Evolutionary conservation across 2,329 filamentous ascomycete species (phyloP), one percentile per base, ranked within the genome.

Genomic region (Blastomyces gilchristii): DNA sequence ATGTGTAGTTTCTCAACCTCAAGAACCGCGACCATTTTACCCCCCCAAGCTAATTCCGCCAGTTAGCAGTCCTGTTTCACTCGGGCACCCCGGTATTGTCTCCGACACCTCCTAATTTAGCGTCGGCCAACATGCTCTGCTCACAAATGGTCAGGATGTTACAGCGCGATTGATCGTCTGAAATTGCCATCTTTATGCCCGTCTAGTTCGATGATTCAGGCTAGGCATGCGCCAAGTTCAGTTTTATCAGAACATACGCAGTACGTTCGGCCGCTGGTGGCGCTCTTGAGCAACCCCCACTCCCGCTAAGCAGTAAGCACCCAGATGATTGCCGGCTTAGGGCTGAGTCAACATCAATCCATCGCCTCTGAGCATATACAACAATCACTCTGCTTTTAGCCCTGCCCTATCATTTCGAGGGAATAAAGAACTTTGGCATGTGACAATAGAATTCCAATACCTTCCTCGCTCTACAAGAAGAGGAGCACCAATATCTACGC

Each of bases 141-240:
- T 56, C 12, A 25, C 25, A 12, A 52, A 25, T n/a, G 16, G 31
- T 31, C 18, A 56, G 16, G 53, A 39, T 56, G 53, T 7, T 12
- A 56, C 31, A 2, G 8, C 14, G 31, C 28, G 53, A 39, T 39
- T 56, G 31, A 56, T 39, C 53, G 53, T 34, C 31, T 22, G 53
- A 56, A 56, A 56, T 56, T 56, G 53, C 53, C 53, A 39, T 39
- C 31, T 56, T 39, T 56, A 39, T 22, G 53, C 31, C 11, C n/a
- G 12, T 34, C 34, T n/a, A 22, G 16, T 22, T 56, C n/a, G 31
- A 16, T 14, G 18, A 56, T 39, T 56, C 53, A 52, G 49, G 9
- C n/a, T n/a, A 31, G 18, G n/a, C 52, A 54, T n/a, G 12, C 28
- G 52, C 52, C 28, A 54, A n/a, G 18, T n/a, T n/a, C 52, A 6